A percentile compares a stretch with the other conserved stretches of the same genome.
Evolutionary conservation across 345 rosid genomes (phyloP).

Genomic region (Salix purpurea): DNA sequence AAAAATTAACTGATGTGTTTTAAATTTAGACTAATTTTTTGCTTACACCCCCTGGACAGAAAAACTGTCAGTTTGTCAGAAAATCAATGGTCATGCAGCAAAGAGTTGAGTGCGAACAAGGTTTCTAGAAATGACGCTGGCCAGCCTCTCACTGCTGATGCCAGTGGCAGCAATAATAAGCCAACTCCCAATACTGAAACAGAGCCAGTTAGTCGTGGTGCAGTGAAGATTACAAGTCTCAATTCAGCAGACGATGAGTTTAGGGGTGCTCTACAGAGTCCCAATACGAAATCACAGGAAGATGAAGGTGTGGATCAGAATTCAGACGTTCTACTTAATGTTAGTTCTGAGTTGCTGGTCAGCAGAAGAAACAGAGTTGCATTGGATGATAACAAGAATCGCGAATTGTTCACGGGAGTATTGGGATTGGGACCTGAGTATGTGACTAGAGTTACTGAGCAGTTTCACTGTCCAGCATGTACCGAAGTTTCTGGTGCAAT

Average conservation of each 20-base stretch:
- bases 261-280: slow-evolving; percentile 8
- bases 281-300: slow-evolving; percentile 25
- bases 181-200: slow-evolving; percentile 34
- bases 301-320: slow-evolving; percentile 30
- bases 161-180: background rate
- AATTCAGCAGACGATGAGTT: slow-evolving; percentile 42
- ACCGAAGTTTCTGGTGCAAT: slow-evolving; percentile 68
- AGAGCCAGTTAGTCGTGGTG: slow-evolving; percentile 35
- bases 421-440: slow-evolving; percentile 45
- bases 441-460: slow-evolving; percentile 56
- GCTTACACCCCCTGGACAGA: background rate
- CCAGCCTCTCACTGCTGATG: slow-evolving; percentile 13
- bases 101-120: slow-evolving; percentile 23
- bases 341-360: slow-evolving; percentile 34
- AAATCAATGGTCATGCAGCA: background rate
- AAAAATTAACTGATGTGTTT: background rate
- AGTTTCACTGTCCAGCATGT: slow-evolving; percentile 76
- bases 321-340: slow-evolving; percentile 21
- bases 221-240: slow-evolving; percentile 23
- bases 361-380: slow-evolving; percentile 38
- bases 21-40: background rate
- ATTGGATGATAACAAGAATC: slow-evolving; percentile 51
- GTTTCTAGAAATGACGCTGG: slow-evolving; percentile 38
- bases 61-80: background rate
- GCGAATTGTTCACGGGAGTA: slow-evolving; percentile 42